Conservation (phyloP, 1,284 basidiomycete species). For the Cryptococcus sp. region DNA sequence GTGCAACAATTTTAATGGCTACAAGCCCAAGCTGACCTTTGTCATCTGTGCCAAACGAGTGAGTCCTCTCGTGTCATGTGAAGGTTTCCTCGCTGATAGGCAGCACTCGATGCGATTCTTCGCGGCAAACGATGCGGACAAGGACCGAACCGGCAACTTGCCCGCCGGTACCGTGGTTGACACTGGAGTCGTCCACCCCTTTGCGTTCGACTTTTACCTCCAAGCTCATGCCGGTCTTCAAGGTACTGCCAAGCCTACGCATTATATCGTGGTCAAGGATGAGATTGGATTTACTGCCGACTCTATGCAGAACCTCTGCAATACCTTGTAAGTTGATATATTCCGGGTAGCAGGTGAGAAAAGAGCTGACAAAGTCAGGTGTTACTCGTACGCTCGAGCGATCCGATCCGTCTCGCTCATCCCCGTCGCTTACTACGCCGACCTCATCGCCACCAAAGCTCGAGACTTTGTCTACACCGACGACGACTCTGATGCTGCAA, state of each 20-base stretch:
- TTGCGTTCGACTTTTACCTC: conserved; percentile 44
- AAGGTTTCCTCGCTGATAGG: neutral
- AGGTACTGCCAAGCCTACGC: conserved; percentile 47
- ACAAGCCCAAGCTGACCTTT: conserved; percentile 45
- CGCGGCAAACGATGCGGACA: conserved; percentile 29
- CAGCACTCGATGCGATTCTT: conserved; percentile 49
- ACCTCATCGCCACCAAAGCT: conserved; percentile 42
- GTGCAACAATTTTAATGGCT: conserved; percentile 23
- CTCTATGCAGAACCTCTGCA: conserved; percentile 39
- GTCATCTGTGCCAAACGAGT: conserved; percentile 44
- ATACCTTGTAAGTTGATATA: conserved; percentile 27
- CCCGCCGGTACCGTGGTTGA: conserved; percentile 46
- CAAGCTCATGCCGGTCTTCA: conserved; percentile 44
- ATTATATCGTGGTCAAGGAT: conserved; percentile 41
- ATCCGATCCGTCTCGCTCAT: conserved; percentile 43
- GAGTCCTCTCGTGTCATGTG: neutral
- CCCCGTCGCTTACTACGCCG: conserved; percentile 22
- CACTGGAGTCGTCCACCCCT: conserved; percentile 45
- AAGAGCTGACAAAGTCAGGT: conserved; percentile 10
- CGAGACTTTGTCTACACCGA: conserved; percentile 40
- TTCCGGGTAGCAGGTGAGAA: too few species aligned
- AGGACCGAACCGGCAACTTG: conserved; percentile 47
- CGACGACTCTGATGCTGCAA: conserved; percentile 6
- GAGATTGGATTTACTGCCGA: conserved; percentile 41
- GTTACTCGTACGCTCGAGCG: conserved; percentile 47